Base-by-base conservation (phyloP, 208 protist species). In the Vickermania spadyakhi region DNA sequence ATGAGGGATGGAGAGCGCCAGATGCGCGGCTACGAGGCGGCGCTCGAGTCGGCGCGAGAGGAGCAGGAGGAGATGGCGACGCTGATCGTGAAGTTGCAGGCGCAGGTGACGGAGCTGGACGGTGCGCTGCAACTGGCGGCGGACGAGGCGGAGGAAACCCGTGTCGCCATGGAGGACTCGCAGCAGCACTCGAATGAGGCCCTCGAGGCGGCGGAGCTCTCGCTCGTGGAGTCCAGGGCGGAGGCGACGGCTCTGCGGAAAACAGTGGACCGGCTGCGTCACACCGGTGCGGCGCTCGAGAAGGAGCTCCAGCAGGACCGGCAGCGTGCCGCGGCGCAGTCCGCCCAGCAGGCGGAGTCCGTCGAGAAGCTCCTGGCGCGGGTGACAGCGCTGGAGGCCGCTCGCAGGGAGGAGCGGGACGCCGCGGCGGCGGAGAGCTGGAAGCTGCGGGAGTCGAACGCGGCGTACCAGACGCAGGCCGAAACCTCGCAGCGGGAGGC, bases 71-170 rank as follows among this genome's bases (percentile, higher is more conserved):
- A 7, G 36, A 45, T 77, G 72, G 55, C 42, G 27, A 68, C 52
- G 14, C 69, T 78, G 36, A 75, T 86, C 50, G 72, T 73, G 42
- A 45, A 58, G 1, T 52, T 82, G 42, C 59, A 77, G 52, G 55
- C 69, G 26, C 62, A 75, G 2, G 41, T 77, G 58, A 45, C 60
- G 31, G 66, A 56, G 41, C 61, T 73, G 5, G 71, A 66, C 56
- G 62, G 52, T 27, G 42, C 67, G 14, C 51, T 55, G 21, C 64
- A 58, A 26, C 66, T 61, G 52, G 70, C 72, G 5, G 58, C 62
- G 49, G 64, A 66, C 14, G 70, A 80, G 56, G 59, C 69, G 21
- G 45, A 60, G 54, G 58, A 64, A 0, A 59, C 66, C 13, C 72
- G 72, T 18, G 60, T 64, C n/a, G 72, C 75, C 53, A 22, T 75